Evolutionary conservation across 2,329 filamentous ascomycete species (phyloP).

Genomic region (Aureobasidium uvarum): DNA sequence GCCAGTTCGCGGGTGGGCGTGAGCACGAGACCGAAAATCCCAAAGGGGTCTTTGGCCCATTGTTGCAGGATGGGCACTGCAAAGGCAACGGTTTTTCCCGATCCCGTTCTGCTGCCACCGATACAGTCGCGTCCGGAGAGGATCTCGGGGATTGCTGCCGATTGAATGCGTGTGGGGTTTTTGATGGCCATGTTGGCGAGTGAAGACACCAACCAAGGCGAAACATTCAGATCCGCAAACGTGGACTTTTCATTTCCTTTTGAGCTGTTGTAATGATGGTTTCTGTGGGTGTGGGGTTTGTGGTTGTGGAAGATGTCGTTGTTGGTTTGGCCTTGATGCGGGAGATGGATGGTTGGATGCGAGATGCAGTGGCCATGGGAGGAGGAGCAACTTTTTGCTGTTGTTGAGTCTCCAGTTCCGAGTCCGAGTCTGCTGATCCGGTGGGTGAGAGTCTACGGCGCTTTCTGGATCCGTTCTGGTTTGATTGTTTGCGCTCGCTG

Average conservation of each 20-base stretch:
- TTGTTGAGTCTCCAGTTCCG: background rate
- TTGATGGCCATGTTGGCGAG: slow-evolving; percentile 76
- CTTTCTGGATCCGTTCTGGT: slow-evolving; percentile 31
- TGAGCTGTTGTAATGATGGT: slow-evolving; percentile 35
- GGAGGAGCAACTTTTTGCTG: slow-evolving; percentile 10
- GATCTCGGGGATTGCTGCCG: slow-evolving; percentile 88
- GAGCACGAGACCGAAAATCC: slow-evolving; percentile 84
- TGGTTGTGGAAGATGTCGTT: background rate
- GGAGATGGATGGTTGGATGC: slow-evolving; percentile 28
- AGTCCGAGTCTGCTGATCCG: slow-evolving; percentile 22
- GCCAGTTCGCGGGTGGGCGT: slow-evolving; percentile 92
- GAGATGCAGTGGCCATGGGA: slow-evolving; percentile 11
- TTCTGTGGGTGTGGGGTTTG: background rate
- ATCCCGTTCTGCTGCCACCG: slow-evolving; percentile 89
- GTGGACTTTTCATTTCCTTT: slow-evolving; percentile 33
- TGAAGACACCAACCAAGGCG: slow-evolving; percentile 76
- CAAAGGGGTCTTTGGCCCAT: slow-evolving; percentile 88
- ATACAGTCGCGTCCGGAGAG: slow-evolving; percentile 90
- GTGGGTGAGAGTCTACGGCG: slow-evolving; percentile 31
- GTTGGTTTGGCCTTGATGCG: slow-evolving; percentile 32
- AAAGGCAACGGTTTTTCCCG: slow-evolving; percentile 96
- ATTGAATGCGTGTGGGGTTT: slow-evolving; percentile 88
- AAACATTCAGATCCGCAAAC: slow-evolving; percentile 37
- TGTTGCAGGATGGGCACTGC: slow-evolving; percentile 90
- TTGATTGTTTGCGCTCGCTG: slow-evolving; percentile 12